Conservation (phyloP, 2,329 filamentous ascomycete genomes). For the Grosmannia serpens region DNA sequence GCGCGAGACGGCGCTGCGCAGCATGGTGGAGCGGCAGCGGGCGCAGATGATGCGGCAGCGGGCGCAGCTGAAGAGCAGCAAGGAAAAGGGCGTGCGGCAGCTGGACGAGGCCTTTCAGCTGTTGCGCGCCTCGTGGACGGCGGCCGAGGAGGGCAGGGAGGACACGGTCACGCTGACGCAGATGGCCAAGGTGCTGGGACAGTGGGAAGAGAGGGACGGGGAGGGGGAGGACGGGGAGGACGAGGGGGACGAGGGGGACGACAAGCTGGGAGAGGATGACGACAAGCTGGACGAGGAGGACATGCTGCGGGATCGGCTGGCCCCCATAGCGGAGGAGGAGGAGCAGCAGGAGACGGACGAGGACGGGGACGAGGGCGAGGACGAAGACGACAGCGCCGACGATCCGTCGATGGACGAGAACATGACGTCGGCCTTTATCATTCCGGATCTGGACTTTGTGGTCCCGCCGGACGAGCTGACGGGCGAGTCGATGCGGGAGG, state of each 20-base stretch:
- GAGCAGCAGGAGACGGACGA: neutral
- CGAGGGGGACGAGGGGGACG: slow-evolving; percentile 1
- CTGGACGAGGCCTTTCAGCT: slow-evolving; percentile 13
- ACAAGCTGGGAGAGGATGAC: neutral
- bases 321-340: neutral
- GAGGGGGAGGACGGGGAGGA: neutral
- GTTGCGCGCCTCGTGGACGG: slow-evolving; percentile 12
- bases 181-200: slow-evolving; percentile 8
- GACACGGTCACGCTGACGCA: slow-evolving; percentile 9
- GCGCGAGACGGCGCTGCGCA: slow-evolving; percentile 6
- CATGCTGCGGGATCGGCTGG: neutral
- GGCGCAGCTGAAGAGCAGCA: slow-evolving; percentile 6
- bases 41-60: neutral
- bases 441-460: slow-evolving; percentile 12
- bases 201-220: slow-evolving; percentile 4
- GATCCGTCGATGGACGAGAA: slow-evolving; percentile 12
- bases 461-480: neutral
- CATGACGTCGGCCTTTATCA: slow-evolving; percentile 16
- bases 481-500: neutral
- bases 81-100: slow-evolving; percentile 12
- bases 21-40: slow-evolving; percentile 11
- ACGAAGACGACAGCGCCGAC: neutral
- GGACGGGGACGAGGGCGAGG: neutral
- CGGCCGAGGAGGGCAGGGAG: slow-evolving; percentile 4
- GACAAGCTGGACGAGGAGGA: neutral